A percentile compares a stretch with the other conserved stretches of the same genome.
Conservation (phyloP, 108 stramenopile species). For the Conticribra weissflogii region DNA sequence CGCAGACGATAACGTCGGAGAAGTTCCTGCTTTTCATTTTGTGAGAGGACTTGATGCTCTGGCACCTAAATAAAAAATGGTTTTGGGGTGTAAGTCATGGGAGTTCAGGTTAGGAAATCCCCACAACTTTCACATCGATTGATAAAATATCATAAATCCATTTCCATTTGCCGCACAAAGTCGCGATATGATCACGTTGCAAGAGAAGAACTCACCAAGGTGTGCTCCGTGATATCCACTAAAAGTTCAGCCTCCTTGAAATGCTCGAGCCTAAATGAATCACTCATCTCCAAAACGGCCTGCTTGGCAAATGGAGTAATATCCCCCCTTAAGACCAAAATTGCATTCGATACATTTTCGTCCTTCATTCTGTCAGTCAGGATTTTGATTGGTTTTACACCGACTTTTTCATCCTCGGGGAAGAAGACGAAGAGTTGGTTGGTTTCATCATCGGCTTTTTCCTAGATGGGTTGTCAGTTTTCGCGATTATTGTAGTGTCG, state of each 20-base stretch:
- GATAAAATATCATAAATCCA: background rate
- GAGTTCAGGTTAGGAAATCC: background rate
- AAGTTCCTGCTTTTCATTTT: constrained; percentile 93
- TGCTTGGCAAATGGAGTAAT: constrained; percentile 95
- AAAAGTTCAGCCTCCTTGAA: constrained; percentile 98
- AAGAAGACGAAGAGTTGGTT: constrained; percentile 95
- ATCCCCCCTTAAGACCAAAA: constrained; percentile 89
- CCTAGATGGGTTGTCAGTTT: constrained; percentile 39
- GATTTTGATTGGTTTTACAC: constrained; percentile 92
- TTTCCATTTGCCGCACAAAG: too few relatives aligned
- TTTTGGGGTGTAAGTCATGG: background rate
- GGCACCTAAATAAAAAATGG: constrained; percentile 49
- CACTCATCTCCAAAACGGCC: constrained; percentile 90
- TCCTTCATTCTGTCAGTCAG: constrained; percentile 92
- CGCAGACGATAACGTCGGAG: constrained; percentile 96
- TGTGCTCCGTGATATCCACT: constrained; percentile 99
- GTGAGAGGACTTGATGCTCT: constrained; percentile 90
- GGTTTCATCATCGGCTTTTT: constrained; percentile 88
- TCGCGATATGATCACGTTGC: too few relatives aligned
- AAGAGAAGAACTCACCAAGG: constrained; percentile 65
- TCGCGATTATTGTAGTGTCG: background rate
- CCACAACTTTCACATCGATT: background rate
- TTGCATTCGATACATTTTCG: constrained; percentile 82
- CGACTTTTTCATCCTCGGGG: constrained; percentile 95
- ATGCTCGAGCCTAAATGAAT: constrained; percentile 91